Percentiles rank a stretch among this genome's conserved stretches.
Evolutionary conservation across 148 eudicot genomes (phyloP).

Genomic region (Cornus suecica): DNA sequence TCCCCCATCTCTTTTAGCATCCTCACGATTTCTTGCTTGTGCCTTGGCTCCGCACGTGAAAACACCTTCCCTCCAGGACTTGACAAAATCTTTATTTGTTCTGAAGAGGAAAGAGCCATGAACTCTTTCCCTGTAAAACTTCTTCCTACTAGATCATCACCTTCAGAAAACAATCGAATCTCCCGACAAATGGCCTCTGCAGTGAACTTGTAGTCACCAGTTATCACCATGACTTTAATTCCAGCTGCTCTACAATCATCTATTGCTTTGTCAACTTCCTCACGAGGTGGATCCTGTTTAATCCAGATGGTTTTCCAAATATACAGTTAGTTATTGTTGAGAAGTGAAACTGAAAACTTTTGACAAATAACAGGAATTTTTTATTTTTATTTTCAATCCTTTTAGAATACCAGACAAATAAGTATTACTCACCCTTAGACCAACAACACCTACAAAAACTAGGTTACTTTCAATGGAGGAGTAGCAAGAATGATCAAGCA

Average conservation of each 20-base stretch:
- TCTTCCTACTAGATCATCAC: constrained; percentile 47
- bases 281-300: constrained; percentile 84
- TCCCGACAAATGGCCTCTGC: constrained; percentile 84
- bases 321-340: neutral
- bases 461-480: constrained; percentile 64
- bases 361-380: neutral
- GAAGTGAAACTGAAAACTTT: neutral
- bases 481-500: constrained; percentile 71
- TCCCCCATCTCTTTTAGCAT: constrained; percentile 77
- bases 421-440: constrained; percentile 62
- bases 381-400: too few relatives aligned
- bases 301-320: neutral
- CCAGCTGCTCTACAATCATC: constrained; percentile 80
- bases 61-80: constrained; percentile 72
- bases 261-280: constrained; percentile 76
- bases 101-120: constrained; percentile 49
- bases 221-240: constrained; percentile 77
- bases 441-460: constrained; percentile 74
- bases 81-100: constrained; percentile 53
- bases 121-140: constrained; percentile 88
- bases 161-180: constrained; percentile 48
- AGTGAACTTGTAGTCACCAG: constrained; percentile 84
- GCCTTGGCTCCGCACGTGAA: constrained; percentile 89
- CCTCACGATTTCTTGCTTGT: constrained; percentile 91
- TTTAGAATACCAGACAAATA: neutral